phyloP scores from a whole-genome alignment of 2,329 filamentous ascomycete species.

The Diaporthe capsici region DNA sequence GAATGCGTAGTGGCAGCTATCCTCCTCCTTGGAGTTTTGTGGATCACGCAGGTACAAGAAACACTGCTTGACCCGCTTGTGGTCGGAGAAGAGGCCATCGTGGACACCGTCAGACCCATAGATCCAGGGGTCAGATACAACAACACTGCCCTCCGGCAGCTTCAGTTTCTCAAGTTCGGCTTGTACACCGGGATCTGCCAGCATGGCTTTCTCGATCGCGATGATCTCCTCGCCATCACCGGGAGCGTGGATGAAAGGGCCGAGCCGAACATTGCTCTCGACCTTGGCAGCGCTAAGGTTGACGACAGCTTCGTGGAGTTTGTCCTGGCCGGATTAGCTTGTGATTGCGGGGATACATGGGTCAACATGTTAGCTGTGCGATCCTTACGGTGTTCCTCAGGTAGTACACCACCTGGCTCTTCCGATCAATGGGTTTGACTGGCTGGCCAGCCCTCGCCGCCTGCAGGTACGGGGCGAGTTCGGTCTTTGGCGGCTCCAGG shows the following conservation, averaged over 20 bases:
- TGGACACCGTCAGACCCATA: conserved; percentile 70
- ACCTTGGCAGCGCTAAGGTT: conserved; percentile 66
- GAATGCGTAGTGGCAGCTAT: conserved; percentile 78
- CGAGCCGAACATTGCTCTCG: conserved; percentile 71
- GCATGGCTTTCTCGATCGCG: conserved; percentile 66
- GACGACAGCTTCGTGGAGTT: conserved; percentile 72
- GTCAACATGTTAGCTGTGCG: neutral
- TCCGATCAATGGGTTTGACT: conserved; percentile 60
- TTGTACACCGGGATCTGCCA: conserved; percentile 69
- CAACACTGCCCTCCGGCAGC: conserved; percentile 70
- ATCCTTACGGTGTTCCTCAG: conserved; percentile 69
- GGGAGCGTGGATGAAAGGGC: conserved; percentile 70
- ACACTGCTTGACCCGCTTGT: conserved; percentile 69
- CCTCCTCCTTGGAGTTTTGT: conserved; percentile 68
- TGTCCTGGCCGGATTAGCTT: conserved; percentile 58
- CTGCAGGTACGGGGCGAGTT: conserved; percentile 64
- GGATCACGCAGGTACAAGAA: conserved; percentile 78
- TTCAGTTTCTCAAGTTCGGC: conserved; percentile 73
- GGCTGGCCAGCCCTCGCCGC: conserved; percentile 60
- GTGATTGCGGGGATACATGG: neutral
- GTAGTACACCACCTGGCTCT: conserved; percentile 71
- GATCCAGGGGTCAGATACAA: conserved; percentile 76
- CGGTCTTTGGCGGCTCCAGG: conserved; percentile 68
- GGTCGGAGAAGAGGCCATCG: conserved; percentile 59
- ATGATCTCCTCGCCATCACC: conserved; percentile 73